A percentile compares a stretch with the other conserved stretches of the same genome.
phyloP scores from a whole-genome alignment of 805 yeast genomes.

The Metschnikowia koreensis region DNA sequence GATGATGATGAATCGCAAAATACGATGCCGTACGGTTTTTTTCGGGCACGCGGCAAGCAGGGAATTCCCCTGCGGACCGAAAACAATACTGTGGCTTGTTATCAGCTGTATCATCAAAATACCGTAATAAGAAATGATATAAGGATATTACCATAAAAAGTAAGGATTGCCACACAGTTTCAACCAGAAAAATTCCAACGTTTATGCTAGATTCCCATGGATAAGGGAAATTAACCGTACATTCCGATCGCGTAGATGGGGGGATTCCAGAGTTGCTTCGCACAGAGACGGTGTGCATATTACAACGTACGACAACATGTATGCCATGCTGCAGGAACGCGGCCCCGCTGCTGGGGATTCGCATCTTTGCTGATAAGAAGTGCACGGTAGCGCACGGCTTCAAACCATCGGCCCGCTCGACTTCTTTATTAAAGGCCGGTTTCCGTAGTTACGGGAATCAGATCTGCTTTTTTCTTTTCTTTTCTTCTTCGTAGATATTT shows the following conservation, averaged over 20 bases:
- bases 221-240: not conserved
- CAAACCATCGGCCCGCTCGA: not conserved
- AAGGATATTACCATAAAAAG: no score
- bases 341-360: not conserved
- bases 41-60: not conserved
- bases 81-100: not conserved
- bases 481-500: not conserved
- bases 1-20: not conserved
- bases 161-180: no score
- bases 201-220: no score
- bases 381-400: not conserved
- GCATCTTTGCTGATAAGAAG: slow-evolving; percentile 4
- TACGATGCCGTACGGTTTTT: not conserved
- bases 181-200: no score
- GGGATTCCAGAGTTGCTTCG: not conserved
- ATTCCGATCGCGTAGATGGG: not conserved
- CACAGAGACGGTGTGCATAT: not conserved
- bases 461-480: not conserved
- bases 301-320: not conserved
- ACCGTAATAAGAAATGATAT: no score
- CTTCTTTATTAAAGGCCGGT: not conserved
- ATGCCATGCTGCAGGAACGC: not conserved
- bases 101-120: no score
- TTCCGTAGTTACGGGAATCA: not conserved
- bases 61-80: not conserved